Evolutionary conservation across 2,329 filamentous ascomycete species (phyloP).

Genomic region (Aspergillus tanneri): DNA sequence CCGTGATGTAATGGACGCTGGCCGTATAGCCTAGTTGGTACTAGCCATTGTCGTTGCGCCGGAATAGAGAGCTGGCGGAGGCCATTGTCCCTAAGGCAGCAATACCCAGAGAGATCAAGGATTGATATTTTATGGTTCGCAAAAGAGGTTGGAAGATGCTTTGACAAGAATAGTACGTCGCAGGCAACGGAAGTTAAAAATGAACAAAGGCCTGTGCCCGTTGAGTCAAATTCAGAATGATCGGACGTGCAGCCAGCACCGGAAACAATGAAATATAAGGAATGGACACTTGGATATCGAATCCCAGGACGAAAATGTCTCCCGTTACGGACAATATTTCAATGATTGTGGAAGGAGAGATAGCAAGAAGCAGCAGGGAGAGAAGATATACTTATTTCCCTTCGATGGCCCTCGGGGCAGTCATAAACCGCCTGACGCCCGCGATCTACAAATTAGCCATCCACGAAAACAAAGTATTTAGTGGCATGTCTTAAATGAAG

Average conservation of each 20-base stretch:
- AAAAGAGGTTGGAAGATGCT: constrained; percentile 10
- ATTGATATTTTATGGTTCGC: constrained; percentile 29
- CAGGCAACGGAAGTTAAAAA: constrained; percentile 6
- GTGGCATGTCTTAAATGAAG: constrained; percentile 12
- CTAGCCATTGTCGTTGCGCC: constrained; percentile 15
- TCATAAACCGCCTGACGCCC: constrained; percentile 1
- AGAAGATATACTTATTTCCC: background rate
- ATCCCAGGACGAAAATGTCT: constrained; percentile 23
- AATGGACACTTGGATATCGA: constrained; percentile 32
- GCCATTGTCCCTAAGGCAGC: constrained; percentile 27
- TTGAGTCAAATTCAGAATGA: constrained; percentile 15
- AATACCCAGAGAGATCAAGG: constrained; percentile 22
- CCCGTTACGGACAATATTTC: constrained; percentile 26
- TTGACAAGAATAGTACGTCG: constrained; percentile 6
- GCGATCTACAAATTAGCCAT: constrained; percentile 21
- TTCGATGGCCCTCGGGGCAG: constrained; percentile 1
- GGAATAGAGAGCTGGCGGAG: constrained; percentile 24
- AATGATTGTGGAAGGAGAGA: constrained; percentile 9
- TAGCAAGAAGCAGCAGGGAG: background rate
- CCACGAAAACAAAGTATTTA: constrained; percentile 1
- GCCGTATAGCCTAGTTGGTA: constrained; percentile 31
- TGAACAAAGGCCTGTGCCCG: background rate
- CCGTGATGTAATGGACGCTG: constrained; percentile 29
- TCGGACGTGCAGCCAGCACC: constrained; percentile 22
- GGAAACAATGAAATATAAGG: constrained; percentile 3